These are phyloP conservation scores for Fusarium illudens DNA, from an alignment of 2,329 filamentous ascomycete genomes.

Conservation along the genomic window DNA sequence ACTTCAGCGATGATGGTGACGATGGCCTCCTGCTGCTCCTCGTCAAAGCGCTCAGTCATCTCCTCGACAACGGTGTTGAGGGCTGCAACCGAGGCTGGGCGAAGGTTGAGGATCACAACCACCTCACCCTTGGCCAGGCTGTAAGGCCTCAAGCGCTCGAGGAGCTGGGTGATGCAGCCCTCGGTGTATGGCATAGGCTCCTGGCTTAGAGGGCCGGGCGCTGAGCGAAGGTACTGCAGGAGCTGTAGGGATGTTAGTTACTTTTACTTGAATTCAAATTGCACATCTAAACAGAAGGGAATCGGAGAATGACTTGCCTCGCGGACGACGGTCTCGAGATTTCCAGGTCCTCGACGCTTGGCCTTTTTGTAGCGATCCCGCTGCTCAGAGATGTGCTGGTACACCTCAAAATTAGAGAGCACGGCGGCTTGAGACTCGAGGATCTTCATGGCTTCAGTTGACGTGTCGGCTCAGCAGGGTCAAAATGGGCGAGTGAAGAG, in stretches of 20 bases:
- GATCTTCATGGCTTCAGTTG: conserved; percentile 67
- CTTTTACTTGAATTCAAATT: neutral
- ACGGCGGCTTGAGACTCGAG: conserved; percentile 74
- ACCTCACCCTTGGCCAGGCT: conserved; percentile 73
- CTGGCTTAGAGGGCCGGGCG: conserved; percentile 64
- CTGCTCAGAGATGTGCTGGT: conserved; percentile 68
- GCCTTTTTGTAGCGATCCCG: conserved; percentile 60
- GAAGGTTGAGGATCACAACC: conserved; percentile 73
- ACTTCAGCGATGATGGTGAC: conserved; percentile 64
- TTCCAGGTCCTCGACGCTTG: conserved; percentile 62
- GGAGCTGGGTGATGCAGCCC: conserved; percentile 61
- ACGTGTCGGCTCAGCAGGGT: neutral
- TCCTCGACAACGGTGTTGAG: conserved; percentile 73
- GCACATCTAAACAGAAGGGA: neutral
- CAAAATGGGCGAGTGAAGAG: conserved; percentile 2
- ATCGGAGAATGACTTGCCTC: conserved; percentile 60
- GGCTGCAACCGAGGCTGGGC: conserved; percentile 64
- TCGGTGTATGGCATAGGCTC: conserved; percentile 62
- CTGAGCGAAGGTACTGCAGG: conserved; percentile 66
- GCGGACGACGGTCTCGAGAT: conserved; percentile 68
- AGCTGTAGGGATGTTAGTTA: conserved; percentile 53
- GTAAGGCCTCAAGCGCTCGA: conserved; percentile 64
- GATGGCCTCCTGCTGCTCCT: conserved; percentile 67
- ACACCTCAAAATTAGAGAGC: conserved; percentile 78
- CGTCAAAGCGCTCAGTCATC: conserved; percentile 66